Conservation (phyloP, 2,329 filamentous ascomycete species). For the Periglandula ipomoeae region DNA sequence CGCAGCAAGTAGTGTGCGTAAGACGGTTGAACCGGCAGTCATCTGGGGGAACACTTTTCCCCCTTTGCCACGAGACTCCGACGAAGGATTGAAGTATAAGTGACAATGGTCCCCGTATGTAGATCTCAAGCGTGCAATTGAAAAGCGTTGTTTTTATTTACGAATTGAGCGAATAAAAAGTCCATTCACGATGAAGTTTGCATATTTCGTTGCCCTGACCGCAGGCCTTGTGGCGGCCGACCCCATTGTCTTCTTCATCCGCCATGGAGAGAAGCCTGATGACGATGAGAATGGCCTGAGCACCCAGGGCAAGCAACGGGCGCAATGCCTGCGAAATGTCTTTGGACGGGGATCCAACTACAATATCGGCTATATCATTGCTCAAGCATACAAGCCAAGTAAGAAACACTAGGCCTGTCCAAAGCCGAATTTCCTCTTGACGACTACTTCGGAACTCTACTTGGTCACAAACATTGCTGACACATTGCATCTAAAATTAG, state of each 20-base stretch:
- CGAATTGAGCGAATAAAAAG: background rate
- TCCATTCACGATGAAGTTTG: slow-evolving; percentile 13
- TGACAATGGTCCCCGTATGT: no score
- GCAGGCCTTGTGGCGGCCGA: slow-evolving; percentile 13
- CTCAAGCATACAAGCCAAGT: slow-evolving; percentile 41
- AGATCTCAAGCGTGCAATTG: no score
- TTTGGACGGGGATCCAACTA: slow-evolving; percentile 44
- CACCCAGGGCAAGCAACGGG: slow-evolving; percentile 41
- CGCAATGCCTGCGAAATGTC: slow-evolving; percentile 48
- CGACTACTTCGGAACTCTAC: no score
- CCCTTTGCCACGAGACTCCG: no score
- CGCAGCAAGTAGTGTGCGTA: no score
- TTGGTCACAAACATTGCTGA: no score
- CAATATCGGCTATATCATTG: slow-evolving; percentile 50
- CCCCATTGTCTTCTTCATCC: slow-evolving; percentile 52
- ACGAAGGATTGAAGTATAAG: no score
- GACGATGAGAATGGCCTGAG: slow-evolving; percentile 39
- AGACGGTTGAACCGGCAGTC: background rate
- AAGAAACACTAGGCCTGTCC: no score
- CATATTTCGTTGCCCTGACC: slow-evolving; percentile 11
- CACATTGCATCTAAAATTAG: slow-evolving; percentile 18
- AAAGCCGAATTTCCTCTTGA: no score
- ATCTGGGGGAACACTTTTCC: no score
- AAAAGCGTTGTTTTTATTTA: background rate
- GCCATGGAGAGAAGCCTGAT: slow-evolving; percentile 54